phyloP scores from a whole-genome alignment of 176 grass and related monocot genomes.

The Triticum timopheevii region DNA sequence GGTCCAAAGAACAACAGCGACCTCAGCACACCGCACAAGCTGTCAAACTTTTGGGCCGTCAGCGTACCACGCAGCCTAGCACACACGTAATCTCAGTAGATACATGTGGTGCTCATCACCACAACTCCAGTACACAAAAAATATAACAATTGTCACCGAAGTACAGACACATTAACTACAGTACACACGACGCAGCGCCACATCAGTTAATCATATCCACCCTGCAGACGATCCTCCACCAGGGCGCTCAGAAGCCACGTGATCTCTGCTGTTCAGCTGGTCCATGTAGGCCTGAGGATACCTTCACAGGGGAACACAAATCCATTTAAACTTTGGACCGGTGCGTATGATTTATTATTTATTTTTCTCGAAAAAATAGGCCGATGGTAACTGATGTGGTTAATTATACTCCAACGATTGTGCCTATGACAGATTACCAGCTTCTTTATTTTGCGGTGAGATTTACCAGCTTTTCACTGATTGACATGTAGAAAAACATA shows the following conservation, averaged over 20 bases:
- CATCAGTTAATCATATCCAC: neutral
- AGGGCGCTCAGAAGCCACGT: neutral
- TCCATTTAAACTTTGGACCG: neutral
- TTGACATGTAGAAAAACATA: slow-evolving; percentile 22
- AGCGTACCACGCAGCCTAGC: neutral
- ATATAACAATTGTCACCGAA: neutral
- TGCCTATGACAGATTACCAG: neutral
- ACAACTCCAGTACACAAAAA: neutral
- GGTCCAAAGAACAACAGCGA: too few relatives aligned
- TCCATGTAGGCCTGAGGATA: slow-evolving; percentile 10
- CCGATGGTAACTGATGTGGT: neutral
- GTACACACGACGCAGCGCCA: neutral
- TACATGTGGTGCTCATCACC: neutral
- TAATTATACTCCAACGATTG: neutral
- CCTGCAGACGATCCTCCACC: neutral
- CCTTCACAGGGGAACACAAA: neutral
- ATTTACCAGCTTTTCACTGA: neutral
- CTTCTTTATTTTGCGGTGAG: too few relatives aligned
- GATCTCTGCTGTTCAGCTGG: slow-evolving; percentile 4
- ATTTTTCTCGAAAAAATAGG: neutral
- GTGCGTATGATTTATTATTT: neutral
- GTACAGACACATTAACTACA: neutral
- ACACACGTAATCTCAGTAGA: neutral
- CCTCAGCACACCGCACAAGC: neutral
- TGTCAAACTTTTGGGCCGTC: neutral